These are phyloP conservation scores for Kurtzmaniella quercitrusa DNA, from an alignment of 1,139 yeast species.

Conservation along the genomic window DNA sequence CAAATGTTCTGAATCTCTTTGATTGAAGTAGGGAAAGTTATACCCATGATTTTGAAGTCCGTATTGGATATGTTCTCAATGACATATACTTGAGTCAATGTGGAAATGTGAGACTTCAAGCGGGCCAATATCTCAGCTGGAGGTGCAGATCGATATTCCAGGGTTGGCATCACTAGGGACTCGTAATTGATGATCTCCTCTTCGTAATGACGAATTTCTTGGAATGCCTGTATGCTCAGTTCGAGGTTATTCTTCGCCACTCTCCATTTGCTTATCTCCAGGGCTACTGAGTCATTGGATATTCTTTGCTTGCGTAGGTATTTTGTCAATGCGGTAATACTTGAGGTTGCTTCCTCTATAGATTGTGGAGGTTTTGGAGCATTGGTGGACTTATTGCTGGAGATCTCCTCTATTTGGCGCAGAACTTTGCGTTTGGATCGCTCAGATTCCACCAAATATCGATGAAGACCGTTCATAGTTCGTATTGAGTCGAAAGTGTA, in stretches of 20 bases:
- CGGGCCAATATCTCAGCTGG: conserved; percentile 19
- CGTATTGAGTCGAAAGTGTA: conserved; percentile 36
- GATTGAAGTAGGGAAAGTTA: conserved; percentile 33
- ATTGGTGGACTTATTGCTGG: background rate
- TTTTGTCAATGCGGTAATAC: conserved; percentile 12
- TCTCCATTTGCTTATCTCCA: conserved; percentile 23
- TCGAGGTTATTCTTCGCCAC: conserved; percentile 21
- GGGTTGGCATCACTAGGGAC: conserved; percentile 26
- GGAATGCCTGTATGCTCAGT: conserved; percentile 15
- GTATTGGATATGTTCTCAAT: conserved; percentile 23
- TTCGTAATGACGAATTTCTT: conserved; percentile 13
- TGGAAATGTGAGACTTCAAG: conserved; percentile 16
- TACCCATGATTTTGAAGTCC: conserved; percentile 29
- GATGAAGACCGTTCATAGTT: conserved; percentile 25
- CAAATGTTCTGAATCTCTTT: conserved; percentile 27
- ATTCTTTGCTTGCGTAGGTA: conserved; percentile 19
- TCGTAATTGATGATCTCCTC: conserved; percentile 25
- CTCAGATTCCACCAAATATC: conserved; percentile 29
- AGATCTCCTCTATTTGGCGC: conserved; percentile 12
- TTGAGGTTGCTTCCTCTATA: background rate
- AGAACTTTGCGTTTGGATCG: conserved; percentile 16
- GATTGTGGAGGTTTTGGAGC: conserved; percentile 1
- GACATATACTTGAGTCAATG: conserved; percentile 22
- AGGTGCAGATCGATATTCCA: conserved; percentile 18
- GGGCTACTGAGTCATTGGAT: conserved; percentile 21